Conservation (phyloP, 2,329 filamentous ascomycete species). For the Thelonectria rubi region DNA sequence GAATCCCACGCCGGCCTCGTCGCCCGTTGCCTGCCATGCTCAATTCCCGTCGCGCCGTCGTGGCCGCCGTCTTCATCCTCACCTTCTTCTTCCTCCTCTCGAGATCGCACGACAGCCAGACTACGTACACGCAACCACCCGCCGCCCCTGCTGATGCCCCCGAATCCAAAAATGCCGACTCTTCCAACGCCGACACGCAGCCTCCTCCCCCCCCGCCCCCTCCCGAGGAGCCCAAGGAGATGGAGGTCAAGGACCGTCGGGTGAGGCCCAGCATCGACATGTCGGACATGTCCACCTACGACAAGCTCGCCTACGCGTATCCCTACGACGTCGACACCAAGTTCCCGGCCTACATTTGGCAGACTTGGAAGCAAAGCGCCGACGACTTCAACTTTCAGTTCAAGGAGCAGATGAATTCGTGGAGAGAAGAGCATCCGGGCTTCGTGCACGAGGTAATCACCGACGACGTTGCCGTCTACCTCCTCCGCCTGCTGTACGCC, state of each 20-base stretch:
- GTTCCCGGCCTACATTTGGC: slow-evolving; percentile 98
- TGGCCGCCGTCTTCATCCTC: slow-evolving; percentile 75
- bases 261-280: slow-evolving; percentile 68
- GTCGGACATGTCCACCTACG: slow-evolving; percentile 74
- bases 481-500: slow-evolving; percentile 88
- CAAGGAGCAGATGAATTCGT: slow-evolving; percentile 85
- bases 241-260: slow-evolving; percentile 35
- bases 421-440: slow-evolving; percentile 85
- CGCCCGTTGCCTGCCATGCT: slow-evolving; percentile 65
- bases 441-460: slow-evolving; percentile 98
- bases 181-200: slow-evolving; percentile 34
- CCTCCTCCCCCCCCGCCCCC: slow-evolving; percentile 11
- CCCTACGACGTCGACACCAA: slow-evolving; percentile 89
- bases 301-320: slow-evolving; percentile 91
- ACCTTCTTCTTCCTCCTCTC: slow-evolving; percentile 75
- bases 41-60: slow-evolving; percentile 78
- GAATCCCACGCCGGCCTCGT: slow-evolving; percentile 21
- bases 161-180: slow-evolving; percentile 31
- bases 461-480: slow-evolving; percentile 83
- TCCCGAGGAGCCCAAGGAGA: slow-evolving; percentile 30
- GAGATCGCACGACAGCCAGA: slow-evolving; percentile 60
- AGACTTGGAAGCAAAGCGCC: slow-evolving; percentile 94
- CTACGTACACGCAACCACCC: slow-evolving; percentile 30
- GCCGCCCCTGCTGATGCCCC: slow-evolving; percentile 27
- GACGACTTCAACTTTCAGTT: slow-evolving; percentile 81